Conservation (phyloP, 2,329 filamentous ascomycete genomes). For the Curvularia spicifera region DNA sequence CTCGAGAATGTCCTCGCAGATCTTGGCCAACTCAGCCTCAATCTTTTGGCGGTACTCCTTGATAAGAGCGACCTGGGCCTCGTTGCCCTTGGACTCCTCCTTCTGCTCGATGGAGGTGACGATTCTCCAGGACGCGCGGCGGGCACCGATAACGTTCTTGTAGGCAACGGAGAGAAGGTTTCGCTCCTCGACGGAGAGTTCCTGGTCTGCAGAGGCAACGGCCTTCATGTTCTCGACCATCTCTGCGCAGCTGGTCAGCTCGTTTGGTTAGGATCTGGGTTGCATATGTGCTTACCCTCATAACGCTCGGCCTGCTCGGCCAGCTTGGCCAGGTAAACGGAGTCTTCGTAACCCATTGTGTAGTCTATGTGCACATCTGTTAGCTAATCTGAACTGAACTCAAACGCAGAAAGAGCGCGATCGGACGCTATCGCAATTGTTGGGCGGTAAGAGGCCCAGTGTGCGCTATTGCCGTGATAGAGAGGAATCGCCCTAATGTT, state of each 20-base stretch:
- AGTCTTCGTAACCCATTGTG: conserved; percentile 99
- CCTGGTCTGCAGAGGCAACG: conserved; percentile 79
- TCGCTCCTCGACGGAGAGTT: conserved; percentile 83
- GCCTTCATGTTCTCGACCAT: conserved; percentile 99
- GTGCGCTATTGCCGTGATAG: conserved; percentile 22
- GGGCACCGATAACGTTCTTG: conserved; percentile 98
- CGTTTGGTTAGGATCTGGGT: conserved; percentile 7
- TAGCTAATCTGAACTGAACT: conserved; percentile 29
- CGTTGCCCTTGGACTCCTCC: conserved; percentile 98
- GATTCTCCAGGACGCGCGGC: conserved; percentile 97
- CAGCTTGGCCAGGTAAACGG: conserved; percentile 99
- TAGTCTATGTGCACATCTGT: conserved; percentile 33
- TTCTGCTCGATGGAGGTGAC: conserved; percentile 99
- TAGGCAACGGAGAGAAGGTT: conserved; percentile 97
- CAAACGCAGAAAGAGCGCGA: conserved; percentile 22
- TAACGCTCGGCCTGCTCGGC: conserved; percentile 99
- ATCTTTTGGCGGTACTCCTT: conserved; percentile 99
- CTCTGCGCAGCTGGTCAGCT: conserved; percentile 63
- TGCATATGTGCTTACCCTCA: conserved; percentile 71
- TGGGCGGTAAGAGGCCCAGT: conserved; percentile 27
- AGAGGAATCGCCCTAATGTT: conserved; percentile 15
- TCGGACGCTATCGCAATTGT: conserved; percentile 19
- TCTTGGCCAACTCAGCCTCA: conserved; percentile 93
- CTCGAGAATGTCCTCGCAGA: conserved; percentile 96
- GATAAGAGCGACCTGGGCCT: conserved; percentile 86